Evolutionary conservation across 2,329 filamentous ascomycete species (phyloP), one percentile per base, ranked within the genome.

Genomic region (Ophiocordyceps camponoti-leonardi): DNA sequence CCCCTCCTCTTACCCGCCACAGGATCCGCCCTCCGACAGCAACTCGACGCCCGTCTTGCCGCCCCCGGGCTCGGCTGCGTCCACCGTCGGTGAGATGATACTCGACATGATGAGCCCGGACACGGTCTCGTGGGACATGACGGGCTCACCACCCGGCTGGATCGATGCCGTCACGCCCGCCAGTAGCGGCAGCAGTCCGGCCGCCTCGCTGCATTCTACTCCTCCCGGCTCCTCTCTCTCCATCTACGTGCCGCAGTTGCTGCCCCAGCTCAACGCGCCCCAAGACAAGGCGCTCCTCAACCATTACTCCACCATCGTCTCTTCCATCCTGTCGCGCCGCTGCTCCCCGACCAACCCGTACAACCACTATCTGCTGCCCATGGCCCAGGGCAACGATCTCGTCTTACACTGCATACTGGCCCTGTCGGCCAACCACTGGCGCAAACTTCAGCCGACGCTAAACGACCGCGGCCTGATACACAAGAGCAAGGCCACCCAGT

Each of bases 361-460:
- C 39, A 55, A 59, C 20, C 52, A 52, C 41, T 56, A 60, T 39
- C 51, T 62, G 4, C 48, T 62, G 0, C 59, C 59, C 6, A 55
- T 61, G 53, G 59, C 59, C 11, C 53, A 57, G 26, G 55, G 54
- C 28, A 61, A 58, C 49, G 53, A 59, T 19, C 52, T 59, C 2
- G 55, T 62, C 6, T 52, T 61, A 28, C 57, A 61, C 40, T 61
- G 57, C 41, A 50, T 62, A 18, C 51, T 62, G 16, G 58, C 58
- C 6, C 47, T 62, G 14, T 58, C 58, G 11, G 59, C 58, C 5
- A 61, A 58, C 28, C 59, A 62, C 46, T 62, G 59, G 59, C 54
- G 58, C 31, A 60, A 56, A 47, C 49, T 60, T 43, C 59, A 60
- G 41, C 59, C 59, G 2, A 46, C 49, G 14, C 46, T 62, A 47